Evolutionary conservation across 1,139 yeast genomes (phyloP).

Genomic region (Saccharomyces pastorianus): DNA sequence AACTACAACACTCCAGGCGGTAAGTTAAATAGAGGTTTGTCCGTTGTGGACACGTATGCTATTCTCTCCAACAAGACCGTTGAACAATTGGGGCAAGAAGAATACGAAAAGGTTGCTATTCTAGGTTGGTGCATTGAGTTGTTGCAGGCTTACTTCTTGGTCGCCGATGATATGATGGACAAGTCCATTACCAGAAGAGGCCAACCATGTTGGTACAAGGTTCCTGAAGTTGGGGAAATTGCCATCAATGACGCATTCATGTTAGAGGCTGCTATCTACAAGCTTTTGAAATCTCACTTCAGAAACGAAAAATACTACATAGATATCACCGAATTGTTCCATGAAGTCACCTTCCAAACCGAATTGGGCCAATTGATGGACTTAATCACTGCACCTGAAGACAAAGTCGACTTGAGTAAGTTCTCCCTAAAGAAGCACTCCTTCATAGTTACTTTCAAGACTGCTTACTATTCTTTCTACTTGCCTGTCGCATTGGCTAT

Average conservation of each 20-base stretch:
- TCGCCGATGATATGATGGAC: slow-evolving; percentile 99
- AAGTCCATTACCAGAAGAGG: slow-evolving; percentile 95
- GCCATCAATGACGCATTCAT: slow-evolving; percentile 97
- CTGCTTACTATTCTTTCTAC: slow-evolving; percentile 96
- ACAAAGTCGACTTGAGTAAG: slow-evolving; percentile 76
- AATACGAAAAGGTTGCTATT: slow-evolving; percentile 77
- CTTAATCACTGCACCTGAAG: slow-evolving; percentile 95
- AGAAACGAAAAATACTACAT: slow-evolving; percentile 73
- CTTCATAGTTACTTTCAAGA: slow-evolving; percentile 90
- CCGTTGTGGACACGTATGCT: slow-evolving; percentile 88
- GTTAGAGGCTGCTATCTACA: slow-evolving; percentile 92
- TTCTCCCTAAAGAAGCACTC: slow-evolving; percentile 87
- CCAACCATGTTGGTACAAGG: slow-evolving; percentile 95
- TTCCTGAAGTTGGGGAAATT: slow-evolving; percentile 72
- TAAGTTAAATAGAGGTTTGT: slow-evolving; percentile 89
- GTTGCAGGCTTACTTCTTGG: slow-evolving; percentile 92
- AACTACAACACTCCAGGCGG: slow-evolving; percentile 94
- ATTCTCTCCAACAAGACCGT: slow-evolving; percentile 56
- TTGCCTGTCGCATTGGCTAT: slow-evolving; percentile 96
- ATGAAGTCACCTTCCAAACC: slow-evolving; percentile 92
- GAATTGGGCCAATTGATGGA: slow-evolving; percentile 95
- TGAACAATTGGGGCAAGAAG: slow-evolving; percentile 54
- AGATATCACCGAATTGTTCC: slow-evolving; percentile 85
- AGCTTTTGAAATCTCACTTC: slow-evolving; percentile 83
- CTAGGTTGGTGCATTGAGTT: slow-evolving; percentile 96